A percentile compares a stretch with the other conserved stretches of the same genome.
phyloP scores from a whole-genome alignment of 2,329 filamentous ascomycete genomes.

The Monilinia aucupariae region DNA sequence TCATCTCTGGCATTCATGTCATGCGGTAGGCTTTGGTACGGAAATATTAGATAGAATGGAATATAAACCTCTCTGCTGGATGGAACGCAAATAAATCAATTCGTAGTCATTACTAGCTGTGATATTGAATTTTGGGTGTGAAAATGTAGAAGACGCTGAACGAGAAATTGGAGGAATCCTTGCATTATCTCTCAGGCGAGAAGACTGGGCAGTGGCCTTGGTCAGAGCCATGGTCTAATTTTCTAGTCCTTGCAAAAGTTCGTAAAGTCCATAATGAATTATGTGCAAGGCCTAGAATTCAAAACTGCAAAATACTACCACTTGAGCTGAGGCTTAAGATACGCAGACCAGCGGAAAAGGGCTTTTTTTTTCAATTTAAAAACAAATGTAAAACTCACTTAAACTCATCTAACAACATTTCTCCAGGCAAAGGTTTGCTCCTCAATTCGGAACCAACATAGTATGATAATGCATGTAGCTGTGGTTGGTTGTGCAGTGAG shows the following conservation, averaged over 20 bases:
- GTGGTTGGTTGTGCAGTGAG: not conserved
- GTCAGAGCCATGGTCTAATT: not conserved
- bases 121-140: not conserved
- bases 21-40: not conserved
- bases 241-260: not conserved
- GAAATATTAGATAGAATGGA: not conserved
- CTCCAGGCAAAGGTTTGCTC: not conserved
- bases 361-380: no score
- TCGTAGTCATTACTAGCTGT: not conserved
- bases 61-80: not conserved
- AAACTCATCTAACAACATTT: not conserved
- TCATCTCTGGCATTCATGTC: not conserved
- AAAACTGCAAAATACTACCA: not conserved
- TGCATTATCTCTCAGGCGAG: constrained; percentile 7
- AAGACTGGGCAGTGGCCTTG: not conserved
- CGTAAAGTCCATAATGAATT: not conserved
- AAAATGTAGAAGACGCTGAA: not conserved
- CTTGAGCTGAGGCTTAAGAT: not conserved
- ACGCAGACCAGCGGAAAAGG: no score
- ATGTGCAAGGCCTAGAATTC: not conserved
- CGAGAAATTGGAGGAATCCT: not conserved
- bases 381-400: no score
- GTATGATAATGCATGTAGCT: not conserved
- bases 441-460: not conserved
- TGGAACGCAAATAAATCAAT: not conserved